Evolutionary conservation across 2,329 filamentous ascomycete genomes (phyloP), one percentile per base, ranked within the genome.

Genomic region (Metarhizium anisopliae): DNA sequence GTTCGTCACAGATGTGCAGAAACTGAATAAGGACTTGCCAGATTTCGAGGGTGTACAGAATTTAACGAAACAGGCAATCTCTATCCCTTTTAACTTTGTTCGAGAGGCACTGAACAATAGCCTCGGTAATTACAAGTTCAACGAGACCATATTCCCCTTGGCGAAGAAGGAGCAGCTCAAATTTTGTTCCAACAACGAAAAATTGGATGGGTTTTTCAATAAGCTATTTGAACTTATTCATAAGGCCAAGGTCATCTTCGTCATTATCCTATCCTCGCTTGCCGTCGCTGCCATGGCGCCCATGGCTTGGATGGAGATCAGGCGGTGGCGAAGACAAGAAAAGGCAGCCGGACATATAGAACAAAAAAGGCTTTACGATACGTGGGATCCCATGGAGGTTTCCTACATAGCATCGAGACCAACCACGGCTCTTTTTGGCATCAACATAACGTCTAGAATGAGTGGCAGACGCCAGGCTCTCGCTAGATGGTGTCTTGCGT

Each of bases 151-250:
- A 10, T 93, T 99, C 63, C 90, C 92, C 0, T 80, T 96, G 2
- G 91, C 94, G 1, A 75, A 86, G 63, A 96, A 95, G 74, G 81
- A 95, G 70, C 75, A 84, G 42, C 77, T 99, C 54, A 86, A 81
- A 1, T 97, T 99, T 74, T 99, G 94, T 75, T 90, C 90, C 47
- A 84, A 90, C 67, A 90, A 94, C 72, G 81, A 89, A 61, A 84
- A 82, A 36, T 87, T 99, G 70, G 84, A 86, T 66, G 78, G 85
- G 60, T 97, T 97, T 76, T 99, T 99, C 70, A 75, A 85, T 56
- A 77, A 77, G 13, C 77, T 97, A 1, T 82, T 83, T 52, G 72
- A 82, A 30, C 77, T 90, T 49, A 82, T 86, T n/a, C 73, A 78
- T 54, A 79, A 81, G 20, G 88, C 89, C 50, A 84, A 84, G 65